A percentile compares a stretch with the other conserved stretches of the same genome.
These are phyloP conservation scores for Ustilago cynodontis DNA, from an alignment of 1,284 basidiomycete species.

Conservation along the genomic window DNA sequence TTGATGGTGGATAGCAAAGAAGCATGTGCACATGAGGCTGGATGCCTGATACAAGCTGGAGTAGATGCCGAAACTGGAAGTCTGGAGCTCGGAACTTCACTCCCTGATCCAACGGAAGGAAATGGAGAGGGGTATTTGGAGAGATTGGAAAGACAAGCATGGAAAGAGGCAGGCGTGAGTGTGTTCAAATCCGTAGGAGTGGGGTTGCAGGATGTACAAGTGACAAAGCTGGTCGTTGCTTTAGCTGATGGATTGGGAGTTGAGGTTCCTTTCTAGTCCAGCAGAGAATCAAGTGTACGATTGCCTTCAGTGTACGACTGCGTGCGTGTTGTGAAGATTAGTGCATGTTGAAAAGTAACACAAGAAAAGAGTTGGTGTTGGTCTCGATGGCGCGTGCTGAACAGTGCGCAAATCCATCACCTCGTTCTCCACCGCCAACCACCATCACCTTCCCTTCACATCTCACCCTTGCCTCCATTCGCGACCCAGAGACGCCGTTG, in stretches of 20 bases:
- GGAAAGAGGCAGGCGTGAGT: constrained; percentile 4
- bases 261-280: constrained; percentile 6
- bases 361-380: constrained; percentile 5
- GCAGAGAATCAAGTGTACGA: neutral
- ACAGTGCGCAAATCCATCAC: neutral
- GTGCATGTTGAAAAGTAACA: neutral
- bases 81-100: neutral
- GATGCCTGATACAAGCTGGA: constrained; percentile 27
- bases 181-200: constrained; percentile 48
- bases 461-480: no score
- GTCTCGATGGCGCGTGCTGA: neutral
- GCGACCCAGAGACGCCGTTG: no score
- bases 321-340: no score
- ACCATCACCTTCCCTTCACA: neutral
- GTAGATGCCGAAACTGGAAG: neutral
- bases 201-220: constrained; percentile 37
- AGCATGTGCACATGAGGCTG: constrained; percentile 30
- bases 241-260: constrained; percentile 4
- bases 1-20: constrained; percentile 32
- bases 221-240: constrained; percentile 26
- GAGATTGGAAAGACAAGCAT: neutral
- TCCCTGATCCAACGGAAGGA: neutral
- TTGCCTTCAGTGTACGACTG: no score
- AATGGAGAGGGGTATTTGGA: constrained; percentile 9
- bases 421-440: neutral